Conservation (phyloP, 257 asterid species). For the Solanum commersonii region DNA sequence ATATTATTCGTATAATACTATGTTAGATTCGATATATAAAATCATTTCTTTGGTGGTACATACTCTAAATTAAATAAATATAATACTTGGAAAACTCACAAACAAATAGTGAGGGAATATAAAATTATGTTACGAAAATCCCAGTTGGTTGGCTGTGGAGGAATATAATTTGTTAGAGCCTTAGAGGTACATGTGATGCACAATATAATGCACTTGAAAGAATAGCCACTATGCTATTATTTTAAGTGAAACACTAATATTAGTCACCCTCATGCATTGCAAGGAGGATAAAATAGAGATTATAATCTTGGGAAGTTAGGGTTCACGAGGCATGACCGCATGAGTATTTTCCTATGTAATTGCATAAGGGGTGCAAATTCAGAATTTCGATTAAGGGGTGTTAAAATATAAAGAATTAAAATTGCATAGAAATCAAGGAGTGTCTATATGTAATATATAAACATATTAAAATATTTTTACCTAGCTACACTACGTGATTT, state of each 20-base stretch:
- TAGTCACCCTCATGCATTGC: background rate
- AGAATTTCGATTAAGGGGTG: background rate
- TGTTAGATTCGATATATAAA: background rate
- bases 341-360: background rate
- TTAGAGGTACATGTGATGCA: background rate
- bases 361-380: background rate
- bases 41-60: background rate
- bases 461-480: too few relatives aligned
- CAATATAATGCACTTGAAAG: background rate
- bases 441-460: too few relatives aligned
- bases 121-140: background rate
- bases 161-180: background rate
- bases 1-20: background rate
- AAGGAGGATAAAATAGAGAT: background rate
- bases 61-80: background rate
- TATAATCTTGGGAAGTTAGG: background rate
- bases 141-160: background rate
- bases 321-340: background rate
- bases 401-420: too few relatives aligned
- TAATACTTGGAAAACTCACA: background rate
- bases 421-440: too few relatives aligned
- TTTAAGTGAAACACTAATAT: background rate
- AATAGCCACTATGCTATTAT: background rate
- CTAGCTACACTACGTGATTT: background rate
- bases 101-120: background rate